Conservation (phyloP, 176 grass and related monocot species). For the Melocanna baccifera region DNA sequence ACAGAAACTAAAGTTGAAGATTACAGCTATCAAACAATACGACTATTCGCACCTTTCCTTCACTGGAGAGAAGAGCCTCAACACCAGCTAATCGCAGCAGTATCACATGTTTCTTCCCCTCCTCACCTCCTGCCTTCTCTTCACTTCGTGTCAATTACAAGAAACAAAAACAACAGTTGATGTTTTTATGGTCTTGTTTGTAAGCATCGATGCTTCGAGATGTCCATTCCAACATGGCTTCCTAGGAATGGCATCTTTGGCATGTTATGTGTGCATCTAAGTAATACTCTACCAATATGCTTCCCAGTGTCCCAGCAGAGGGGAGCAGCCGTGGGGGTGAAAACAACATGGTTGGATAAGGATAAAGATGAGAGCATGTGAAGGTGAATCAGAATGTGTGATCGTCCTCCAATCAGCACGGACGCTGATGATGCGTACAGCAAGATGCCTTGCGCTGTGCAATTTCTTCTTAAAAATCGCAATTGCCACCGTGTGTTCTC, state of each 20-base stretch:
- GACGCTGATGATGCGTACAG: background rate
- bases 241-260: constrained; percentile 5
- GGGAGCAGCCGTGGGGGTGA: constrained; percentile 23
- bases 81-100: background rate
- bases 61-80: constrained; percentile 34
- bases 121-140: background rate
- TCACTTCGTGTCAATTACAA: background rate
- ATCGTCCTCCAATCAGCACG: background rate
- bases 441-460: background rate
- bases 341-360: constrained; percentile 22
- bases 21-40: background rate
- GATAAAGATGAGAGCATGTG: constrained; percentile 8
- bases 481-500: background rate
- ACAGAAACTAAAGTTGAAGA: background rate
- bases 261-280: constrained; percentile 10
- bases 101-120: background rate
- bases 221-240: background rate
- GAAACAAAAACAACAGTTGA: background rate
- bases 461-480: background rate
- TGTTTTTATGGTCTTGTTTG: background rate
- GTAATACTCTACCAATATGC: constrained; percentile 41
- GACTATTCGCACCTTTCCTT: constrained; percentile 26
- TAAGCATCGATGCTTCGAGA: background rate
- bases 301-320: constrained; percentile 3
- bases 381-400: background rate